phyloP scores from a whole-genome alignment of 371 early-diverging fungal genomes.

The Saksenaea oblongispora region DNA sequence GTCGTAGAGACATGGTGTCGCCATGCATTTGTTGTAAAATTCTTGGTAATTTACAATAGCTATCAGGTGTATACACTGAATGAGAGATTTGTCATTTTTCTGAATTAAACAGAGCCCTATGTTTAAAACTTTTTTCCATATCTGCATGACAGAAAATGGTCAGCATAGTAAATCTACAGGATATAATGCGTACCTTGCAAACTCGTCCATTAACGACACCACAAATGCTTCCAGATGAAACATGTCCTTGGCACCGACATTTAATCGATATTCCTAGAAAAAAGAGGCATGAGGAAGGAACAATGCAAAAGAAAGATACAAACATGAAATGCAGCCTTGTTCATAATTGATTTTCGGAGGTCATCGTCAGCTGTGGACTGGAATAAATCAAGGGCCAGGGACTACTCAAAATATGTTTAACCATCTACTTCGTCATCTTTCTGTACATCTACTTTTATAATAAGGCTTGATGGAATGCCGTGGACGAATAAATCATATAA shows the following conservation, averaged over 20 bases:
- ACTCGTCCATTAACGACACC: constrained; percentile 75
- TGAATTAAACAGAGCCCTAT: background rate
- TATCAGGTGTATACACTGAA: background rate
- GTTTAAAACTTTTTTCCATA: background rate
- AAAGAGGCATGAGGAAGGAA: background rate
- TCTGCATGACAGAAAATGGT: background rate
- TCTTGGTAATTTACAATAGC: background rate
- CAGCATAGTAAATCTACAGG: background rate
- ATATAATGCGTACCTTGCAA: background rate
- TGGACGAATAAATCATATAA: constrained; percentile 89
- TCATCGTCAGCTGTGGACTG: constrained; percentile 61
- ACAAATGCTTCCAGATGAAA: constrained; percentile 99
- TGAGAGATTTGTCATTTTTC: background rate
- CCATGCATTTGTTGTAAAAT: background rate
- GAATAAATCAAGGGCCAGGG: constrained; percentile 70
- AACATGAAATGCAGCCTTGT: constrained; percentile 82
- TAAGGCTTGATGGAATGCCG: constrained; percentile 85
- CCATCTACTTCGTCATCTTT: background rate
- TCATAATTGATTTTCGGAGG: constrained; percentile 68
- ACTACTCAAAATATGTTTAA: constrained; percentile 31
- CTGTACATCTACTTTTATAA: constrained; percentile 66
- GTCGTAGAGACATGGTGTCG: background rate
- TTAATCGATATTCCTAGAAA: constrained; percentile 82
- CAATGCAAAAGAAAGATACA: constrained; percentile 7
- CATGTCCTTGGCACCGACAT: constrained; percentile 89